Base-by-base conservation (phyloP, 805 yeast genomes). In the Yarrowia deformans region DNA sequence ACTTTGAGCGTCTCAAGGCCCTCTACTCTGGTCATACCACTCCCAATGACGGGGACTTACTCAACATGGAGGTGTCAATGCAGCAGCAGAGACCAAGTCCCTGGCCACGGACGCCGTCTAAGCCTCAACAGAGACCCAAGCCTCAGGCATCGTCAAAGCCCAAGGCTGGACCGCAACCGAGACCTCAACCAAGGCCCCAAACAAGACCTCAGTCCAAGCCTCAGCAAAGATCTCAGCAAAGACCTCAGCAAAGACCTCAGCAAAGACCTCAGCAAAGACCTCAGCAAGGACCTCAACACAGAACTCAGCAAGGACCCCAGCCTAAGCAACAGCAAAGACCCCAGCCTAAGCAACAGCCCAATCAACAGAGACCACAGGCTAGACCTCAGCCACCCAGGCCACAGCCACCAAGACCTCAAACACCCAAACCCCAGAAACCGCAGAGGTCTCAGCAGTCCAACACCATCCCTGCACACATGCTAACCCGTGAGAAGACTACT, bases 401-500 rank as follows among this genome's bases (percentile, higher is more conserved):
- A 39, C 45, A 39, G 34, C 61, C 29, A 23, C 29, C 13, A 3
- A 34, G 37, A 7, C 23, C 54, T 8, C 54, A 18, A 12, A 29
- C 48, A 3, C 10, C 40, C 16, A 49, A 49, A 19, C 8, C 29
- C 7, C 29, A 37, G 60, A 34, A 37, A 13, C 45, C n/a, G 32
- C 63, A 35, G 37, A 56, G 14, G 8, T 18, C 48, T 6, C 63
- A 56, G 48, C 48, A 56, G 37, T 8, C 45, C 9, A n/a, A 16
- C 29, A 19, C 50, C 10, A 60, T 60, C 29, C 46, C 55, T 14
- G 14, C 68, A 4, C 43, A 48, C 8, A 13, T 48, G 68, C 23
- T 48, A 71, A 84, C 86, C 32, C 58, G 14, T 70, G 95, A 92
- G 81, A 84, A 85, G 72, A 63, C 68, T 5, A 63, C 68, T 1